phyloP scores from a whole-genome alignment of 371 early-diverging fungal genomes.

The Smittium mucronatum region DNA sequence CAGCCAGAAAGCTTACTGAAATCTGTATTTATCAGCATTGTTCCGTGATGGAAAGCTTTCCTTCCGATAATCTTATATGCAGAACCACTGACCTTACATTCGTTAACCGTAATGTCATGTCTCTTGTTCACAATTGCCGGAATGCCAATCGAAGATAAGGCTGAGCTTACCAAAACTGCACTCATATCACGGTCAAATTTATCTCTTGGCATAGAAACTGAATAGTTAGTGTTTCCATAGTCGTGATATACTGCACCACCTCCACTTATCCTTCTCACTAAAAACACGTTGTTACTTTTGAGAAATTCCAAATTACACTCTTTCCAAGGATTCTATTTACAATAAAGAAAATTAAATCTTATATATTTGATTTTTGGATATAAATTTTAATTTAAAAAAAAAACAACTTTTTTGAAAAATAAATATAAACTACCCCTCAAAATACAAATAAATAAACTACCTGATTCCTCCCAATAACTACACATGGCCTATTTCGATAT shows the following conservation, averaged over 20 bases:
- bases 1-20: conserved; percentile 44
- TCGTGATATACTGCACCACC: conserved; percentile 98
- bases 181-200: conserved; percentile 59
- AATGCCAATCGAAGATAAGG: conserved; percentile 59
- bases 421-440: too few species aligned
- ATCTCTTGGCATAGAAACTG: conserved; percentile 79
- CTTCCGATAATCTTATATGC: conserved; percentile 79
- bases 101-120: conserved; percentile 69
- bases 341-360: not conserved
- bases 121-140: conserved; percentile 77
- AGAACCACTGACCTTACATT: conserved; percentile 46
- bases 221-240: conserved; percentile 89
- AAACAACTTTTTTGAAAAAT: too few species aligned
- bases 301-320: conserved; percentile 71
- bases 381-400: not conserved
- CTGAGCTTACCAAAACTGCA: conserved; percentile 65
- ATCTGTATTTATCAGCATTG: conserved; percentile 89
- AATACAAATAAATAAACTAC: conserved; percentile 24
- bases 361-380: too few species aligned
- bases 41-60: conserved; percentile 92
- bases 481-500: conserved; percentile 77
- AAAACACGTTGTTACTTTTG: conserved; percentile 49
- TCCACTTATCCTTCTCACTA: conserved; percentile 81
- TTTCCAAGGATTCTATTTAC: conserved; percentile 71
- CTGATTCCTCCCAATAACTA: conserved; percentile 91